Conservation (phyloP, 768 basidiomycete genomes). For the Leucocoprinus birnbaumii region DNA sequence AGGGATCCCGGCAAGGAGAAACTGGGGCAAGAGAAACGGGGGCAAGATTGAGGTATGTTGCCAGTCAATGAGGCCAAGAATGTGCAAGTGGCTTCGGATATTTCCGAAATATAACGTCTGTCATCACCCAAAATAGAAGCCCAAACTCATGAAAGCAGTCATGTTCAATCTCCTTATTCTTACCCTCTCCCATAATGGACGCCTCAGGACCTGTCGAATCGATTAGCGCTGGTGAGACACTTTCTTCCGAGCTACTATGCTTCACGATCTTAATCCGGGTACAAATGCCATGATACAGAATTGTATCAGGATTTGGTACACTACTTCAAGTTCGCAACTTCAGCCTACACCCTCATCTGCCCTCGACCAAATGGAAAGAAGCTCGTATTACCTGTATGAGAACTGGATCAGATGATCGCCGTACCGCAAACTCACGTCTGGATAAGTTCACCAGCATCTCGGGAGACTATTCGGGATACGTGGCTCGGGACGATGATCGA, state of each 20-base stretch:
- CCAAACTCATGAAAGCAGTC: no score
- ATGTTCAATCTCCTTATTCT: no score
- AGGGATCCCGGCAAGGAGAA: slow-evolving; percentile 47
- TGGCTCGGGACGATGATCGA: slow-evolving; percentile 43
- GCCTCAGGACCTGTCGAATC: no score
- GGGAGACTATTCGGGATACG: slow-evolving; percentile 46
- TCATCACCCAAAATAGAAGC: no score
- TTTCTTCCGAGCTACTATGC: no score
- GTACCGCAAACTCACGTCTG: neutral
- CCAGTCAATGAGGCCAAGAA: slow-evolving; percentile 50
- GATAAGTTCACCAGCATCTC: slow-evolving; percentile 38
- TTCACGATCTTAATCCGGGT: no score
- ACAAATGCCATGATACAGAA: no score
- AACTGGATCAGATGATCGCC: neutral
- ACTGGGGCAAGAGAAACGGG: no score
- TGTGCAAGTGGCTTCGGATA: no score
- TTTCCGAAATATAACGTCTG: no score
- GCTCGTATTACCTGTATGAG: slow-evolving; percentile 33
- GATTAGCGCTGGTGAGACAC: no score
- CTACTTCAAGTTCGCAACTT: slow-evolving; percentile 57
- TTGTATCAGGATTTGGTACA: slow-evolving; percentile 42
- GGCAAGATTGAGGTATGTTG: slow-evolving; percentile 54
- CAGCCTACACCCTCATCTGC: slow-evolving; percentile 43
- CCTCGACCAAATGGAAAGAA: slow-evolving; percentile 47
- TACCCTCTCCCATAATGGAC: no score